Conservation (phyloP, 2,329 filamentous ascomycete species). For the Fusarium miscanthi region DNA sequence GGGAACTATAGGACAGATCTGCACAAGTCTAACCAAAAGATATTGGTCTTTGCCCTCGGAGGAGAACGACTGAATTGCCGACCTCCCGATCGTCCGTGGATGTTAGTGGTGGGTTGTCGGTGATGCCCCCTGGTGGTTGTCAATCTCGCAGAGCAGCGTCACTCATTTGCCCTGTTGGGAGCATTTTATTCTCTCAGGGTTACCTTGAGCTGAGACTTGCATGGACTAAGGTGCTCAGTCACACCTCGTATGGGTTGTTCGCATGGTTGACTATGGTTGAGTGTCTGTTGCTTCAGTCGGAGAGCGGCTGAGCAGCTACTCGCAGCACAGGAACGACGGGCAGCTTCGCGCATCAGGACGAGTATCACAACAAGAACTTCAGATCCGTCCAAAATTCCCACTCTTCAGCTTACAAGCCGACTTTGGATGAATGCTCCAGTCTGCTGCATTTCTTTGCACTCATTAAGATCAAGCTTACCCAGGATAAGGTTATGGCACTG, state of each 20-base stretch:
- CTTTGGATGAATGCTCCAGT: fast-evolving
- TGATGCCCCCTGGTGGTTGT: background rate
- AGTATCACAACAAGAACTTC: background rate
- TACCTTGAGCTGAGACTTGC: conserved; percentile 1
- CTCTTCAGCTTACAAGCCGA: background rate
- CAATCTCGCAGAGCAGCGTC: background rate
- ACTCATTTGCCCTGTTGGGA: conserved; percentile 2
- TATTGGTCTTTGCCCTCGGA: background rate
- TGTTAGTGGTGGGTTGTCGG: background rate
- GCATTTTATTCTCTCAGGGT: background rate
- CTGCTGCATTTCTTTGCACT: fast-evolving
- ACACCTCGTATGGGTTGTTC: background rate
- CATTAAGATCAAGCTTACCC: background rate
- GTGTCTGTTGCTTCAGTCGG: background rate
- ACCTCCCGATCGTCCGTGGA: background rate
- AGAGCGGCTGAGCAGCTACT: too few relatives aligned
- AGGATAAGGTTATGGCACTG: background rate
- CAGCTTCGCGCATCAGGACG: background rate
- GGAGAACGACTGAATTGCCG: background rate
- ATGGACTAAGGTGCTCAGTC: background rate
- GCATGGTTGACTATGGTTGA: background rate
- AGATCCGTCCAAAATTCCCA: fast-evolving
- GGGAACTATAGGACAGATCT: conserved; percentile 18
- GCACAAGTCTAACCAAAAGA: background rate
- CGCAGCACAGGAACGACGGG: fast-evolving